These are phyloP conservation scores for Solanum bukasovii DNA, from an alignment of 257 asterid species.

Conservation along the genomic window DNA sequence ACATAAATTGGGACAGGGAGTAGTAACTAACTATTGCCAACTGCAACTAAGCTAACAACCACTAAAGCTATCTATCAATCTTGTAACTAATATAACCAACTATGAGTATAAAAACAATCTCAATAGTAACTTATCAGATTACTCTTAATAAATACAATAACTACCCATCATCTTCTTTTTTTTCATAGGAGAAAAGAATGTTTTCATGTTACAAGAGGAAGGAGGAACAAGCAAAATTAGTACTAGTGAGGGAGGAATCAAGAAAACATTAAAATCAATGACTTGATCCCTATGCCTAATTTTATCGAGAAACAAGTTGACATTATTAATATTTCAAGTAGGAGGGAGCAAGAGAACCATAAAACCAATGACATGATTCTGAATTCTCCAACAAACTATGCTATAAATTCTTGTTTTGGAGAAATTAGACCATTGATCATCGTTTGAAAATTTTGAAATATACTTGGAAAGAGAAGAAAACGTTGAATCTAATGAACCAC, in stretches of 20 bases:
- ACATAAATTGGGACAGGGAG: too few species aligned
- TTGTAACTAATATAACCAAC: too few species aligned
- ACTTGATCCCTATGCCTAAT: not conserved
- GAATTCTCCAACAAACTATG: not conserved
- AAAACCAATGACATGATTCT: not conserved
- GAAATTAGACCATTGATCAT: not conserved
- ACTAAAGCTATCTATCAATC: too few species aligned
- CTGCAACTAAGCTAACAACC: too few species aligned
- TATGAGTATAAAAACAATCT: too few species aligned
- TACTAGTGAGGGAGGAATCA: not conserved
- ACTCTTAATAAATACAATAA: not conserved
- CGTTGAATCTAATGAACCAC: not conserved
- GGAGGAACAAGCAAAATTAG: not conserved
- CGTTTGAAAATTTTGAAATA: not conserved
- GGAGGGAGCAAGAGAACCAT: not conserved
- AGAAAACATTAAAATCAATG: not conserved
- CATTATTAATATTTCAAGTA: not conserved
- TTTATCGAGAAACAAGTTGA: not conserved
- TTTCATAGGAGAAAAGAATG: not conserved
- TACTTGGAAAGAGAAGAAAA: not conserved
- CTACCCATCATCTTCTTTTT: not conserved
- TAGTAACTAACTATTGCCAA: too few species aligned
- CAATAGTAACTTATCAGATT: not conserved
- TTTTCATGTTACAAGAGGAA: not conserved
- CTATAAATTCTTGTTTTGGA: not conserved